These are phyloP conservation scores for Citeromyces hawaiiensis DNA, from an alignment of 1,139 yeast species.

Conservation along the genomic window DNA sequence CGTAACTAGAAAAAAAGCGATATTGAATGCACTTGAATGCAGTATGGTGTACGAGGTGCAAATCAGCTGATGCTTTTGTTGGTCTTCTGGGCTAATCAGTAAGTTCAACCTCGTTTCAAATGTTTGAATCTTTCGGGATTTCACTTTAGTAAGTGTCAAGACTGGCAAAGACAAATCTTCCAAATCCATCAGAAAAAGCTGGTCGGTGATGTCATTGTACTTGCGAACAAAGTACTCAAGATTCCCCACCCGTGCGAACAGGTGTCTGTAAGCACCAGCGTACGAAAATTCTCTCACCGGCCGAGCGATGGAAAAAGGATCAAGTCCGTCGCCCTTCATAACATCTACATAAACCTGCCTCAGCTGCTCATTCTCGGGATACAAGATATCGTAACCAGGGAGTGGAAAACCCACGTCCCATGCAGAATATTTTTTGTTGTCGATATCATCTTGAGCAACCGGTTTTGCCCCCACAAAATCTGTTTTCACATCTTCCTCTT, in stretches of 20 bases:
- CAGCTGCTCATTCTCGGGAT: constrained; percentile 59
- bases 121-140: no score
- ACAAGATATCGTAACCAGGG: constrained; percentile 83
- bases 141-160: constrained; percentile 1
- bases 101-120: no score
- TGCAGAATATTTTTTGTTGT: constrained; percentile 44
- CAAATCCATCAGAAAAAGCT: constrained; percentile 70
- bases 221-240: constrained; percentile 52
- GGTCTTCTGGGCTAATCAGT: no score
- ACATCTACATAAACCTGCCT: constrained; percentile 50
- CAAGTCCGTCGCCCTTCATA: constrained; percentile 74
- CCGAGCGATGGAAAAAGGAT: constrained; percentile 77
- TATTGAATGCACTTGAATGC: no score
- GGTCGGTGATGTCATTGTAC: constrained; percentile 51
- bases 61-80: no score
- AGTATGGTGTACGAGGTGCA: no score
- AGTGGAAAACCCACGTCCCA: constrained; percentile 85
- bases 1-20: no score
- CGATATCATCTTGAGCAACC: constrained; percentile 63
- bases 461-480: constrained; percentile 50
- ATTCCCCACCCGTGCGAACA: constrained; percentile 55
- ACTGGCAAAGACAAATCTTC: constrained; percentile 22
- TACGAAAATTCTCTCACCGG: constrained; percentile 80
- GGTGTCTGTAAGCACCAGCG: constrained; percentile 76
- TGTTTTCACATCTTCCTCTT: constrained; percentile 37